Conservation (phyloP, 305 asterid genomes). For the Fraxinus sp. region DNA sequence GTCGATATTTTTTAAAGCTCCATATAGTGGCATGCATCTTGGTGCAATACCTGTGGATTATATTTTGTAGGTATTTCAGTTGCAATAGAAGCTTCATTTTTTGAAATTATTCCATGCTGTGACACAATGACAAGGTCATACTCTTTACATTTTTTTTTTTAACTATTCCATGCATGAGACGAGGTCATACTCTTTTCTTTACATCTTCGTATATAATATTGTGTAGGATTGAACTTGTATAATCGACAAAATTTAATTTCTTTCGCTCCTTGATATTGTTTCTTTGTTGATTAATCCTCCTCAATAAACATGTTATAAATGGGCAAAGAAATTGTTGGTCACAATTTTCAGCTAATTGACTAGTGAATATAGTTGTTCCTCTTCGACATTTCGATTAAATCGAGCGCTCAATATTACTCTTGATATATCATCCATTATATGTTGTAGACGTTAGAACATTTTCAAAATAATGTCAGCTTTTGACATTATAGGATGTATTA, state of each 20-base stretch:
- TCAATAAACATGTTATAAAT: not conserved
- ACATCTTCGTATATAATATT: not conserved
- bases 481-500: not conserved
- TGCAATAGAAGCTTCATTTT: not conserved
- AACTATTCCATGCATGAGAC: not conserved
- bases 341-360: not conserved
- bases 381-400: not conserved
- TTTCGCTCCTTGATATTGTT: not conserved
- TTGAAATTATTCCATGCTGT: not conserved
- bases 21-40: not conserved
- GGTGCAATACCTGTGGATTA: not conserved
- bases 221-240: not conserved
- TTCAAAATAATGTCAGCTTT: not conserved
- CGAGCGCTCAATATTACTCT: not conserved
- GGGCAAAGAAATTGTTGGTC: not conserved
- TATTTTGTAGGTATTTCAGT: not conserved
- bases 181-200: not conserved
- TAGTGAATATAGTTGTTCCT: not conserved
- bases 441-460: not conserved
- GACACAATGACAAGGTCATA: not conserved
- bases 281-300: not conserved
- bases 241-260: too few species aligned
- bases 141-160: not conserved
- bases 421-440: not conserved
- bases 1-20: not conserved